phyloP scores from a whole-genome alignment of 2,329 filamentous ascomycete species.

The Sporothrix globosa region DNA sequence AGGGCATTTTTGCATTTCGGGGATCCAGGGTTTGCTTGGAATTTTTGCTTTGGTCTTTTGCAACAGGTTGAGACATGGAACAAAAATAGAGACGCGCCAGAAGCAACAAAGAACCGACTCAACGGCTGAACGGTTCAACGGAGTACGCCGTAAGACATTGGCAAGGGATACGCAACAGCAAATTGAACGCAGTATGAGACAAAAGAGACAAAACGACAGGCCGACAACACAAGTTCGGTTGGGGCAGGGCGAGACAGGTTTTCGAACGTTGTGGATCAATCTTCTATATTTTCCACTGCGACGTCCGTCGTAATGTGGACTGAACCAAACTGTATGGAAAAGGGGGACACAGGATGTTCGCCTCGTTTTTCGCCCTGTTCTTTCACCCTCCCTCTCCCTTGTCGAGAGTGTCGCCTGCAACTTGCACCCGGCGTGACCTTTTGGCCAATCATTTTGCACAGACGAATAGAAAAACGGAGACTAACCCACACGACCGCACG shows the following conservation, averaged over 20 bases:
- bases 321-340: too few species aligned
- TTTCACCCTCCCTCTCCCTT: neutral
- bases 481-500: slow-evolving; percentile 7
- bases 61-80: slow-evolving; percentile 23
- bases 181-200: too few species aligned
- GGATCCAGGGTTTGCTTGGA: neutral
- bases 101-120: neutral
- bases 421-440: neutral
- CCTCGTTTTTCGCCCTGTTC: slow-evolving; percentile 22
- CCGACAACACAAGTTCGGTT: neutral
- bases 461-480: neutral
- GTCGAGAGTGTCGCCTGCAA: neutral
- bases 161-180: slow-evolving; percentile 5
- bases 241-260: slow-evolving; percentile 26
- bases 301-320: too few species aligned
- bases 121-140: neutral
- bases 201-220: neutral
- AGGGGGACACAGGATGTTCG: neutral
- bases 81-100: neutral
- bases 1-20: slow-evolving; percentile 8
- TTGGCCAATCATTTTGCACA: slow-evolving; percentile 1
- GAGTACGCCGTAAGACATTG: neutral
- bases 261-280: slow-evolving; percentile 22
- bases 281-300: too few species aligned
- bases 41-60: too few species aligned